A percentile compares a stretch with the other conserved stretches of the same genome.
phyloP scores from a whole-genome alignment of 495 filamentous ascomycete species.

The Amorphotheca resinae region DNA sequence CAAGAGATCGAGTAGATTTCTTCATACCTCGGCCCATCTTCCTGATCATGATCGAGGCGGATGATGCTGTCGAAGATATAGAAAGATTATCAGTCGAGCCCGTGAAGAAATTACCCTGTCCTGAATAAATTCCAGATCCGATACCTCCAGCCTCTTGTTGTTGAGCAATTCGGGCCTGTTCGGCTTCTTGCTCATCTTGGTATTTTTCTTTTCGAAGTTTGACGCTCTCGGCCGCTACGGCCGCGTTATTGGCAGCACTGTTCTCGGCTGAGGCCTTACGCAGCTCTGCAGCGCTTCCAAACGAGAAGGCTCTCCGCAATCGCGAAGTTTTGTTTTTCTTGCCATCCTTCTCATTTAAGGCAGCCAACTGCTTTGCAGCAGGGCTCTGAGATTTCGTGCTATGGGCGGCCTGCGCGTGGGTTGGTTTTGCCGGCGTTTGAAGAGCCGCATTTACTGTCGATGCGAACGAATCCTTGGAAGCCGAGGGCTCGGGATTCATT shows the following conservation, averaged over 20 bases:
- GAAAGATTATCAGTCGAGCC: constrained; percentile 95
- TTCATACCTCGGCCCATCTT: constrained; percentile 99
- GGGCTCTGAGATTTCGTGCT: constrained; percentile 36
- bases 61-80: constrained; percentile 94
- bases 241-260: constrained; percentile 27
- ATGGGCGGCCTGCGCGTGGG: constrained; percentile 24
- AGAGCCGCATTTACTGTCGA: constrained; percentile 22
- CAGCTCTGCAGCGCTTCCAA: constrained; percentile 90
- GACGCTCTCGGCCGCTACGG: constrained; percentile 39
- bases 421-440: constrained; percentile 22
- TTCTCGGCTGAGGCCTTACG: constrained; percentile 62
- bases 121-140: constrained; percentile 86
- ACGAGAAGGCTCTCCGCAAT: constrained; percentile 86
- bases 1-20: constrained; percentile 76
- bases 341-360: constrained; percentile 61
- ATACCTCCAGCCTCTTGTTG: constrained; percentile 85
- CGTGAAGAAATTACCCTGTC: constrained; percentile 72
- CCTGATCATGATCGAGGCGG: constrained; percentile 95
- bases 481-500: constrained; percentile 36
- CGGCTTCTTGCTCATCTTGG: constrained; percentile 62
- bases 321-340: constrained; percentile 71
- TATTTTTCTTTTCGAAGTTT: constrained; percentile 59
- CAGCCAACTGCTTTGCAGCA: constrained; percentile 68
- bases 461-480: constrained; percentile 25
- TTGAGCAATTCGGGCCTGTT: constrained; percentile 81